Percentiles rank a stretch among this genome's conserved stretches.
Evolutionary conservation across 192 early-diverging fungal species (phyloP).

Genomic region (Chytriomyces sp.): DNA sequence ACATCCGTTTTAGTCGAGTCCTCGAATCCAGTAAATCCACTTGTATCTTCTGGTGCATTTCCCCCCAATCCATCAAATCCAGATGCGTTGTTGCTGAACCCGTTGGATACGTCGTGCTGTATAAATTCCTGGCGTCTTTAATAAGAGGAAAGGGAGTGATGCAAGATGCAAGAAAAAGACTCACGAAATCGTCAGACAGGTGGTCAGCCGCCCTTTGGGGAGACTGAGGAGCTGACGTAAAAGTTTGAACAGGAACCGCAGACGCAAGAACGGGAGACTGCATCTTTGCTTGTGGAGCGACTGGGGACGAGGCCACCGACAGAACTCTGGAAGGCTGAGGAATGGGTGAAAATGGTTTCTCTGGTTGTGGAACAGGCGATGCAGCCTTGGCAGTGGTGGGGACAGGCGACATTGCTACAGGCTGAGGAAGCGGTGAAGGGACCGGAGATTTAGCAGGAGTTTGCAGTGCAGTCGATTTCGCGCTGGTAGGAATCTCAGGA

Average conservation of each 20-base stretch:
- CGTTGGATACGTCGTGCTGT: not conserved
- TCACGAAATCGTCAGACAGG: constrained; percentile 7
- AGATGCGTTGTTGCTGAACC: not conserved
- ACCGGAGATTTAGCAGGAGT: not conserved
- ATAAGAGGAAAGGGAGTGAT: not conserved
- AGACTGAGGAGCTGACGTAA: constrained; percentile 6
- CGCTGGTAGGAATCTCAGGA: constrained; percentile 17
- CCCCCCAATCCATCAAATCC: not conserved
- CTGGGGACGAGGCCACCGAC: not conserved
- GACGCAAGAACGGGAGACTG: not conserved
- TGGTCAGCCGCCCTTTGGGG: not conserved
- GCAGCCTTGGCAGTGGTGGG: not conserved
- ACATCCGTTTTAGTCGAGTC: too few species aligned
- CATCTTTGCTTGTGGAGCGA: not conserved
- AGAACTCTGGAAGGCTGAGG: too few species aligned
- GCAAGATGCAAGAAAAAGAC: not conserved
- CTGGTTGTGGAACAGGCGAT: not conserved
- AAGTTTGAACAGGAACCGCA: constrained; percentile 5
- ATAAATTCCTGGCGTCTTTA: constrained; percentile 20
- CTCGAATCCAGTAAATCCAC: not conserved
- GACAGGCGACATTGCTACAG: not conserved
- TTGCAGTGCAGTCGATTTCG: not conserved
- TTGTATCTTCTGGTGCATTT: not conserved
- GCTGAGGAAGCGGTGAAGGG: not conserved
- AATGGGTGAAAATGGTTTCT: not conserved